Evolutionary conservation across 176 grass and related monocot genomes (phyloP), one percentile per base, ranked within the genome.

Genomic region (Eleusine indica): DNA sequence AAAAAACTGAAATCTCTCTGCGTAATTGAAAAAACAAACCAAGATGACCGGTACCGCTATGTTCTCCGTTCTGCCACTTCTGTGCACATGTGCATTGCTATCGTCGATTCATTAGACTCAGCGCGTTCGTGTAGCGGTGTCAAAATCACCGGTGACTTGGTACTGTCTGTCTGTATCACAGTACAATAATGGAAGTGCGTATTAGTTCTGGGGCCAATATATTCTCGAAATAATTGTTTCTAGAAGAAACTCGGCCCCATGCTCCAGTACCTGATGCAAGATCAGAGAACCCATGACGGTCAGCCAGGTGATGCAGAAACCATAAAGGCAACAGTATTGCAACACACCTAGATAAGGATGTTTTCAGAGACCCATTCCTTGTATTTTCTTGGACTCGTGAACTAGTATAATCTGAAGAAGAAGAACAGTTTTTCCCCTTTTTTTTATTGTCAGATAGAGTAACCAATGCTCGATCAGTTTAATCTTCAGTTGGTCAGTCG

Each of bases 271-370:
- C 22, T 43, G 70, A 75, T 49, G 64, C n/a, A 13, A 11, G 21
- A 9, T 56, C 32, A 48, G 46, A 7, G 10, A 78, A 71, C 74
- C 73, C 86, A 71, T 82, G 74, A 65, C 77, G 54, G 73, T 8
- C 56, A 46, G 56, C 66, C 65, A 56, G 63, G 68, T 12, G 66
- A 43, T 65, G 65, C 51, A 75, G 62, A 76, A 47, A 78, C 56
- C 56, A 38, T 73, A 38, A 78, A 58, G 19, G 56, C 56, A 78
- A 66, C 68, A 73, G 38, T 47, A 73, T 17, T 4, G 28, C 19
- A 76, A 32, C 78, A 32, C 78, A 68, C 78, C 78, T 38, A 75
- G 70, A 70, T 47, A 75, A 75, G 47, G 70, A 60, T 68, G 78
- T 48, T 48, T 62, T 13, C 18, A 74, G 46, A 21, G 58, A 37